phyloP scores from a whole-genome alignment of 1,139 yeast genomes.

The Suhomyces panamericanus region DNA sequence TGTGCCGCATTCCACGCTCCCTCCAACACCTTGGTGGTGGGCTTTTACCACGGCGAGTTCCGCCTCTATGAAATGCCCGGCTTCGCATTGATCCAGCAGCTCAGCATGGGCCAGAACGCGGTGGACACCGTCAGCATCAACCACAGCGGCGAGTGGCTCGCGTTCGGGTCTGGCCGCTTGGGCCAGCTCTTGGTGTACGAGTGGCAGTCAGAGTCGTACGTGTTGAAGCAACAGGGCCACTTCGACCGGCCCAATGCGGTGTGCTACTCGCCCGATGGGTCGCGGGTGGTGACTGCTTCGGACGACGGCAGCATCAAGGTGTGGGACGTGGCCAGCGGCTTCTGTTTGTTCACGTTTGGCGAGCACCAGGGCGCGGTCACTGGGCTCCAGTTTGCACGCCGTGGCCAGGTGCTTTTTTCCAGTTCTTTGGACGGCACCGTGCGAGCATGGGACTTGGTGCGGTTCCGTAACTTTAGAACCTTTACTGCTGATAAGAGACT shows the following conservation, averaged over 20 bases:
- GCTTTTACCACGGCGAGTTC: constrained; percentile 88
- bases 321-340: constrained; percentile 94
- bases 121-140: constrained; percentile 82
- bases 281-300: constrained; percentile 87
- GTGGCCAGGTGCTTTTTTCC: constrained; percentile 87
- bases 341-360: constrained; percentile 85
- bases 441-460: constrained; percentile 91
- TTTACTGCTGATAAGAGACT: constrained; percentile 88
- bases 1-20: constrained; percentile 82
- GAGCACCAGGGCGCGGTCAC: constrained; percentile 92
- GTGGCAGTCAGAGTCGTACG: constrained; percentile 98
- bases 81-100: constrained; percentile 76
- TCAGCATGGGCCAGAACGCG: constrained; percentile 90
- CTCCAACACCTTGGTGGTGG: constrained; percentile 77
- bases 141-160: constrained; percentile 92
- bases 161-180: constrained; percentile 84
- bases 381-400: constrained; percentile 79
- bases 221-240: constrained; percentile 95
- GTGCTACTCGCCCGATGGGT: constrained; percentile 93
- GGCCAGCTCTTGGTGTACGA: constrained; percentile 97
- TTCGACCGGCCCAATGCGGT: constrained; percentile 85
- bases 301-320: constrained; percentile 97
- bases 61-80: constrained; percentile 81
- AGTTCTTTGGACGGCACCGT: constrained; percentile 95
- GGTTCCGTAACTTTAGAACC: constrained; percentile 92